Evolutionary conservation across 140 eudicot genomes (phyloP).

Genomic region (Stevia rebaudiana): DNA sequence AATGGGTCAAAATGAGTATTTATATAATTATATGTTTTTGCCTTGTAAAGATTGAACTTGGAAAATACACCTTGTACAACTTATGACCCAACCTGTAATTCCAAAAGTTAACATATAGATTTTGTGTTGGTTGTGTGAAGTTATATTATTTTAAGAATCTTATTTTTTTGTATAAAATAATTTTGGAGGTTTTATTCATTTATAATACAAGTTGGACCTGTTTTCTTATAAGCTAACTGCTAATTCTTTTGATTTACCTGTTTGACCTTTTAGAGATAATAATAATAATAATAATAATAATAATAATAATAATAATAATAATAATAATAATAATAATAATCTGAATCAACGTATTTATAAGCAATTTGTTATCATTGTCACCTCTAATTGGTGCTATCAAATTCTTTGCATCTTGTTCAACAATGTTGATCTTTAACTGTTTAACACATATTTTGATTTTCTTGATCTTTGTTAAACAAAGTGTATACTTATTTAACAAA

Average conservation of each 20-base stretch:
- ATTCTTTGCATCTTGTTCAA: not conserved
- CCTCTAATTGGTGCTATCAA: not conserved
- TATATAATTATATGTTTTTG: too few relatives aligned
- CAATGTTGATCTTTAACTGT: not conserved
- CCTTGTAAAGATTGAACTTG: not conserved
- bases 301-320: too few relatives aligned
- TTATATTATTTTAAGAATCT: not conserved
- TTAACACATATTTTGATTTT: not conserved
- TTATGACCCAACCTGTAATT: not conserved
- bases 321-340: too few relatives aligned
- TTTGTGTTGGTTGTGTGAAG: not conserved
- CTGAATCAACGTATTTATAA: not conserved
- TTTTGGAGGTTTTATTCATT: too few relatives aligned
- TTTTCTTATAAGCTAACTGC: too few relatives aligned
- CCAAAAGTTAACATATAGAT: not conserved
- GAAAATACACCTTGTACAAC: too few relatives aligned
- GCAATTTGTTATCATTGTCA: not conserved
- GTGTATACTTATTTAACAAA: conserved; percentile 1
- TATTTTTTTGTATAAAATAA: too few relatives aligned
- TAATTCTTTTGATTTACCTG: too few relatives aligned
- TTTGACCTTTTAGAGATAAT: not conserved
- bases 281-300: too few relatives aligned
- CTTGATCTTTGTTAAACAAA: not conserved
- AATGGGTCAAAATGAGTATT: not conserved
- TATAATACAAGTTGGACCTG: too few relatives aligned